phyloP scores from a whole-genome alignment of 1,284 basidiomycete genomes.

The Ceraceosorus guamensis region DNA sequence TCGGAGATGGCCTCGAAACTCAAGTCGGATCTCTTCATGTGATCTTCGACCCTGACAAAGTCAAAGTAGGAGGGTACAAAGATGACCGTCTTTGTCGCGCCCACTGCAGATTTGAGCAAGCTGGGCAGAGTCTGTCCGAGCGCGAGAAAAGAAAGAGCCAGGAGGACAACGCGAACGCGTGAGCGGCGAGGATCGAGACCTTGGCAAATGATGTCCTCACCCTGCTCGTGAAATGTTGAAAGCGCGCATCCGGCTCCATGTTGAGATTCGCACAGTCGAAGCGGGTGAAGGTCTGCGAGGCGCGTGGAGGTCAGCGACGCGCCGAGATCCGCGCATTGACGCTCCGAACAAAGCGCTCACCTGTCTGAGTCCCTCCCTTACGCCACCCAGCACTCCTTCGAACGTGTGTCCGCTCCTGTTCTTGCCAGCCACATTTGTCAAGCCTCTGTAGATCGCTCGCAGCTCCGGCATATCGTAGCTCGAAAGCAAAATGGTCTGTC shows the following conservation, averaged over 20 bases:
- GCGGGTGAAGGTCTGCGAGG: conserved; percentile 59
- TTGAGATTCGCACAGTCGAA: conserved; percentile 68
- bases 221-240: conserved; percentile 77
- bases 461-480: conserved; percentile 84
- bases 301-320: too few species aligned
- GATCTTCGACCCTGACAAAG: conserved; percentile 82
- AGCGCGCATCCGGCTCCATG: conserved; percentile 78
- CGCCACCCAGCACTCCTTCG: conserved; percentile 17
- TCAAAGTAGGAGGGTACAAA: conserved; percentile 94
- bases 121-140: conserved; percentile 64
- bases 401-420: conserved; percentile 45
- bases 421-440: conserved; percentile 81
- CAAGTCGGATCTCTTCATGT: conserved; percentile 60
- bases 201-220: conserved; percentile 36
- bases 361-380: conserved; percentile 23
- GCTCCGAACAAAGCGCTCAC: too few species aligned
- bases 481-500: conserved; percentile 83
- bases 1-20: conserved; percentile 80
- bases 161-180: conserved; percentile 3
- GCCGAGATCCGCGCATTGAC: too few species aligned
- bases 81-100: conserved; percentile 75
- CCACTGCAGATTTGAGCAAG: conserved; percentile 81
- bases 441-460: conserved; percentile 66
- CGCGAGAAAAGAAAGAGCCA: neutral
- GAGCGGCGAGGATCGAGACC: too few species aligned